Conservation (phyloP, 176 grass and related monocot species). For the Musa acuminata region DNA sequence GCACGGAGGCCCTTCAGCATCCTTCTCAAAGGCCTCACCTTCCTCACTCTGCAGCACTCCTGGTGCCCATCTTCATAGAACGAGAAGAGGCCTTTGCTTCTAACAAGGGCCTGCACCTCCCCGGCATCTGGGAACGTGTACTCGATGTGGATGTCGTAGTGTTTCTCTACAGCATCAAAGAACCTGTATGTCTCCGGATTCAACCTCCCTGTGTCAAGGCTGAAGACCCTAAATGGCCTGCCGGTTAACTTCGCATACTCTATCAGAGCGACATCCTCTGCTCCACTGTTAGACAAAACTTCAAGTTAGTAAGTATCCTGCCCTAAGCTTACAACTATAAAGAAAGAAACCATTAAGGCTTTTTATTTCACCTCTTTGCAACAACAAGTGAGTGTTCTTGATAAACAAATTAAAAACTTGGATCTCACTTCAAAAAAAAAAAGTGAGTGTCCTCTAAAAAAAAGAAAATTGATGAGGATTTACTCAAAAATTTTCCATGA, state of each 20-base stretch:
- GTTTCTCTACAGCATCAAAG: slow-evolving; percentile 91
- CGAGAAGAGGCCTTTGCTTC: slow-evolving; percentile 89
- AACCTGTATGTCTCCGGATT: slow-evolving; percentile 84
- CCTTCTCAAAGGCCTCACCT: slow-evolving; percentile 71
- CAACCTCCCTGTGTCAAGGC: slow-evolving; percentile 72
- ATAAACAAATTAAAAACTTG: too few relatives aligned
- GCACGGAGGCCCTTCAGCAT: slow-evolving; percentile 64
- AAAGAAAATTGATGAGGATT: too few relatives aligned
- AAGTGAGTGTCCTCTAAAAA: too few relatives aligned
- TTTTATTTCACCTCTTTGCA: neutral
- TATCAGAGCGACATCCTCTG: slow-evolving; percentile 87
- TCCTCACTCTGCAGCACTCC: slow-evolving; percentile 84
- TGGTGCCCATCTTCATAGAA: slow-evolving; percentile 97
- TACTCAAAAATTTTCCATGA: too few relatives aligned
- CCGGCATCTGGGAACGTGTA: slow-evolving; percentile 79
- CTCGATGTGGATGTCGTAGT: slow-evolving; percentile 83
- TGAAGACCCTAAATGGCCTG: slow-evolving; percentile 75
- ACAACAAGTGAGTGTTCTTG: too few relatives aligned
- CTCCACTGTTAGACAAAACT: slow-evolving; percentile 41
- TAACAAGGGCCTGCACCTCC: slow-evolving; percentile 80
- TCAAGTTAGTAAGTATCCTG: neutral
- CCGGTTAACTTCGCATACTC: slow-evolving; percentile 77
- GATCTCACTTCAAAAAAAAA: too few relatives aligned
- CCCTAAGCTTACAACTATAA: neutral
- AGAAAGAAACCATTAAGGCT: neutral